A percentile compares a stretch with the other conserved stretches of the same genome.
Conservation (phyloP, 345 rosid species). For the Clarkia xantiana region DNA sequence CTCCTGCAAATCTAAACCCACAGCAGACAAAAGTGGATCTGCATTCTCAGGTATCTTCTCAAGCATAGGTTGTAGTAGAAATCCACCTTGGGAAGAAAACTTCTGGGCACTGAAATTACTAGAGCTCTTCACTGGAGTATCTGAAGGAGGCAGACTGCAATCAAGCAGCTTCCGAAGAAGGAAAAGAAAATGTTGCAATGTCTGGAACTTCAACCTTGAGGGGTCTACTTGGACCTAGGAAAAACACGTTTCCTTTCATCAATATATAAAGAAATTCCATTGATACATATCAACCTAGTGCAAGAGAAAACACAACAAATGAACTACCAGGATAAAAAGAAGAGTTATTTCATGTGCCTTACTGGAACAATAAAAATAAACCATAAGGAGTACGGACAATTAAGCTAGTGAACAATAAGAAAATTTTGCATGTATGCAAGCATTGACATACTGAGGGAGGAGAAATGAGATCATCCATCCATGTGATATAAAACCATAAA, state of each 20-base stretch:
- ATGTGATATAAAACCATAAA: not conserved
- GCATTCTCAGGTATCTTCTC: slow-evolving; percentile 21
- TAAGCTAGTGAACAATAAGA: not conserved
- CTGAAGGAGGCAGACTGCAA: slow-evolving; percentile 25
- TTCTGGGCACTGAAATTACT: slow-evolving; percentile 13
- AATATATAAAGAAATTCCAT: not conserved
- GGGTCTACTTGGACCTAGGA: slow-evolving; percentile 57
- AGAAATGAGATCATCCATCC: no score
- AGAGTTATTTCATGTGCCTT: not conserved
- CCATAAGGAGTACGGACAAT: not conserved
- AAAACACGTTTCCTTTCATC: not conserved
- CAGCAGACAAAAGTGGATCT: slow-evolving; percentile 17
- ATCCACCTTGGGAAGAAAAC: slow-evolving; percentile 70
- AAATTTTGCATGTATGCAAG: not conserved
- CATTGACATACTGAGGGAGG: no score
- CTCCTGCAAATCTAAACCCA: slow-evolving; percentile 25
- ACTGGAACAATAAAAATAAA: no score
- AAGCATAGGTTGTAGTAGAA: slow-evolving; percentile 51
- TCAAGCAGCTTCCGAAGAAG: slow-evolving; percentile 63
- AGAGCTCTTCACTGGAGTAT: slow-evolving; percentile 19
- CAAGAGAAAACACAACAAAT: not conserved
- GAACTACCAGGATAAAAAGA: not conserved
- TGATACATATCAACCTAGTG: not conserved
- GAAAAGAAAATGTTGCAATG: slow-evolving; percentile 71
- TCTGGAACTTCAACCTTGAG: slow-evolving; percentile 48